phyloP scores from a whole-genome alignment of 805 yeast genomes.

The Cyberlindnera misumaiensis region DNA sequence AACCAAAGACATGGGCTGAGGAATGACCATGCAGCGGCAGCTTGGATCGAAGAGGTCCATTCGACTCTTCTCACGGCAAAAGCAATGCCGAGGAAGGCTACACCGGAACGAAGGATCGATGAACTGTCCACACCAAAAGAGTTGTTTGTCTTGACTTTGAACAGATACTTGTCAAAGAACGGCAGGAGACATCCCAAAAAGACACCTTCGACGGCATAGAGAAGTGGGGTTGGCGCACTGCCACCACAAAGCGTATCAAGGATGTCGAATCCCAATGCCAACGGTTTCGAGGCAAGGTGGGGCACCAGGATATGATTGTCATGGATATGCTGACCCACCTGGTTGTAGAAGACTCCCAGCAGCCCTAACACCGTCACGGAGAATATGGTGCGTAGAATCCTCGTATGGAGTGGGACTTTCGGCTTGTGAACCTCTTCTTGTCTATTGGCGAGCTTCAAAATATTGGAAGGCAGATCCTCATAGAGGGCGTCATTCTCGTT shows the following conservation, averaged over 20 bases:
- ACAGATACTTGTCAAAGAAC: constrained; percentile 10
- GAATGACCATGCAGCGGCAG: constrained; percentile 54
- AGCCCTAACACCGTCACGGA: constrained; percentile 26
- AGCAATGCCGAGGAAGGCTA: constrained; percentile 64
- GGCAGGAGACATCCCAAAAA: constrained; percentile 54
- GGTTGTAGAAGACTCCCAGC: constrained; percentile 49
- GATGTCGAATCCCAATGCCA: constrained; percentile 28
- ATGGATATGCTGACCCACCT: constrained; percentile 44
- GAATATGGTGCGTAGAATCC: neutral
- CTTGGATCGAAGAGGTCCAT: constrained; percentile 63
- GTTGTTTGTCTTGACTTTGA: constrained; percentile 10
- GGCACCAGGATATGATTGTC: constrained; percentile 40
- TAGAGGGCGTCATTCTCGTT: constrained; percentile 12
- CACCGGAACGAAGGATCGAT: constrained; percentile 33
- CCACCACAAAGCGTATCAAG: neutral
- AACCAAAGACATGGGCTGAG: constrained; percentile 64
- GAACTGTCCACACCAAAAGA: constrained; percentile 7
- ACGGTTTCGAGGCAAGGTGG: constrained; percentile 35
- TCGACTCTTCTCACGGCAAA: constrained; percentile 64
- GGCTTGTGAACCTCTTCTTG: neutral
- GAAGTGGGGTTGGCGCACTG: neutral
- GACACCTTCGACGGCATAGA: constrained; percentile 45
- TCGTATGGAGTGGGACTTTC: neutral
- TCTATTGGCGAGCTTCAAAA: constrained; percentile 6
- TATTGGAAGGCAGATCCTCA: constrained; percentile 11